Conservation (phyloP, 257 asterid species). For the Nicotiana benthamiana region DNA sequence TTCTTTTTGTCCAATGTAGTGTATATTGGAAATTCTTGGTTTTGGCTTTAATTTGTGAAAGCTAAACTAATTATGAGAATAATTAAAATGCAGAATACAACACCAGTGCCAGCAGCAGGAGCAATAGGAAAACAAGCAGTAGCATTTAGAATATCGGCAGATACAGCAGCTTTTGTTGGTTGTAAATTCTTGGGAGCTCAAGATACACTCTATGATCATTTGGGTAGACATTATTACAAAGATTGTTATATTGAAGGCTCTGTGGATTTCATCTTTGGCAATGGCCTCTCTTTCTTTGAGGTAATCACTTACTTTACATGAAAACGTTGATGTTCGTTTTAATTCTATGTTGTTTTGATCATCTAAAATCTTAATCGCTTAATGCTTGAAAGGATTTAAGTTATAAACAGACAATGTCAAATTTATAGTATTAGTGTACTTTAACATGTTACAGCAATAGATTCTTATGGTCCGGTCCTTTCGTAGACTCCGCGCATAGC, state of each 20-base stretch:
- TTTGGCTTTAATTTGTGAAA: background rate
- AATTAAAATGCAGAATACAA: constrained; percentile 47
- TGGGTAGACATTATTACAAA: constrained; percentile 81
- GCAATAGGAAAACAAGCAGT: constrained; percentile 90
- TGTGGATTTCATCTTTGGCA: constrained; percentile 88
- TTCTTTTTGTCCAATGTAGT: too few relatives aligned
- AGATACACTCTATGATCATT: constrained; percentile 78
- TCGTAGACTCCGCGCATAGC: too few relatives aligned
- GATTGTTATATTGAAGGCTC: constrained; percentile 93
- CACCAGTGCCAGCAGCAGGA: constrained; percentile 76
- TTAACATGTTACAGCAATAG: too few relatives aligned
- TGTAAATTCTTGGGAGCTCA: constrained; percentile 91
- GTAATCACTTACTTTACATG: constrained; percentile 14
- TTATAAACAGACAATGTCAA: too few relatives aligned
- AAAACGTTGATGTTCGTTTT: too few relatives aligned
- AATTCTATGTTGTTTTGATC: too few relatives aligned
- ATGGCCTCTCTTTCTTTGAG: constrained; percentile 81
- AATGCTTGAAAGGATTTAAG: too few relatives aligned
- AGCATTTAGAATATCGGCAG: constrained; percentile 86
- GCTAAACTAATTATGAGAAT: background rate
- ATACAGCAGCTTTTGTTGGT: constrained; percentile 64
- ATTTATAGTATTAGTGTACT: too few relatives aligned
- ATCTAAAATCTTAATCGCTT: too few relatives aligned
- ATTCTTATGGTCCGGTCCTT: too few relatives aligned
- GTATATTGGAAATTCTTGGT: too few relatives aligned